Evolutionary conservation across 371 early-diverging fungal genomes (phyloP), one percentile per base, ranked within the genome.

Genomic region (Choanephora cucurbitarum): DNA sequence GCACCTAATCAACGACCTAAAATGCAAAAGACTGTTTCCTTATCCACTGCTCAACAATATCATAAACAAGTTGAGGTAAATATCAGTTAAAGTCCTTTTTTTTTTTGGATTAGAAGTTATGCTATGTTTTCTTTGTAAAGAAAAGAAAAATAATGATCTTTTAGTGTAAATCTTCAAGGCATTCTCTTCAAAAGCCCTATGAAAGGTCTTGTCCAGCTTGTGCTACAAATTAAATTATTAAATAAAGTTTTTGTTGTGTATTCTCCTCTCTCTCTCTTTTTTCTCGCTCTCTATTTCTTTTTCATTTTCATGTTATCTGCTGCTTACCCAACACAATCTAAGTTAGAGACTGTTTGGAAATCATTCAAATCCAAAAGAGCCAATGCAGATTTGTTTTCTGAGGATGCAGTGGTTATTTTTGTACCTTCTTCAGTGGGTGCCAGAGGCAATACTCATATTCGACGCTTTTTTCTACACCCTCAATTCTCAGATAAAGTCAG

Each of bases 371-470:
- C 45, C 17, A 78, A 73, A 18, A 73, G 72, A n/a, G 56, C 71
- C 0, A 64, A 64, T 8, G 44, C 48, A 3, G 69, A 63, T 2
- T 21, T 78, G 0, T 78, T 73, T 40, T 59, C 73, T 7, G 64
- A 68, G 4, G 64, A 78, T 53, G 73, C 79, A 31, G 50, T 52
- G 0, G 54, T 78, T 19, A 66, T 70, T 55, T 75, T 67, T 49
- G 72, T 78, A 22, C 79, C 79, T 44, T 71, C 69, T 17, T 62
- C 59, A 28, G 66, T 69, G 15, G 73, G 73, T 44, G 72, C 62
- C 5, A 61, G 63, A 54, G 72, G 70, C 34, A 64, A 24, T 19
- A 58, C 70, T 34, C 55, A 69, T 32, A 72, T 73, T 48, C 72
- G 68, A 22, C 52, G 58, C 28, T 68, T 69, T 46, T 77, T 60